Conservation (phyloP, 352 stramenopile genomes). For the Pythium guiyangense region DNA sequence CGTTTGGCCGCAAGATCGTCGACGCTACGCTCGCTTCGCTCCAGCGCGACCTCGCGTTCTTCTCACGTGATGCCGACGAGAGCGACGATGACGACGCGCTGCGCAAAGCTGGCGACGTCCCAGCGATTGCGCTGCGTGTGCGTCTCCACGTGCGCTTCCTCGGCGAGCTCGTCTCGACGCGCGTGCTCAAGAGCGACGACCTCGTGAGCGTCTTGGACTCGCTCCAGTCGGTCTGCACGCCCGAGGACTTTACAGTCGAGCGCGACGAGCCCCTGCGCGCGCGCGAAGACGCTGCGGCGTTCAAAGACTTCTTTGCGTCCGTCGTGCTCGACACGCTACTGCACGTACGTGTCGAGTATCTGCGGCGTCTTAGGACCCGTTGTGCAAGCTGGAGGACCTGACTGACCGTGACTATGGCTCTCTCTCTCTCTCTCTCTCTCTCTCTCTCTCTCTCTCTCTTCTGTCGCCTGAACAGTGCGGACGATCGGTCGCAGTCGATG, state of each 20-base stretch:
- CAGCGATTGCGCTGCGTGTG: conserved; percentile 42
- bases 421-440: no score
- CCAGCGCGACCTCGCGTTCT: conserved; percentile 60
- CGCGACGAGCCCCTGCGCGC: conserved; percentile 36
- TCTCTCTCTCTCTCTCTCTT: not conserved
- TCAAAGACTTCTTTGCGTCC: conserved; percentile 74
- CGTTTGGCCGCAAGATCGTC: conserved; percentile 54
- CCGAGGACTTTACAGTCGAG: conserved; percentile 51
- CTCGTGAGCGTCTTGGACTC: conserved; percentile 55
- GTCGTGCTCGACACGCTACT: conserved; percentile 70
- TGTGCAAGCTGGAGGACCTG: no score
- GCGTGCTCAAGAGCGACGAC: conserved; percentile 58
- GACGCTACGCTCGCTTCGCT: conserved; percentile 27
- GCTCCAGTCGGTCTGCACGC: conserved; percentile 57
- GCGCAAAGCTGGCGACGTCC: conserved; percentile 17
- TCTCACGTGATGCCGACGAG: conserved; percentile 21
- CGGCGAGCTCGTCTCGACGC: conserved; percentile 44
- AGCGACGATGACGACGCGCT: conserved; percentile 36
- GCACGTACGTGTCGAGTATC: conserved; percentile 27
- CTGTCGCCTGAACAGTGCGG: conserved; percentile 22
- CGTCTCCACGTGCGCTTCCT: conserved; percentile 63
- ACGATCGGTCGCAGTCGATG: conserved; percentile 29
- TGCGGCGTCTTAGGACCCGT: no score
- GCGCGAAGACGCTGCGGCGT: conserved; percentile 49
- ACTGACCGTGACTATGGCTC: not conserved